phyloP scores from a whole-genome alignment of 768 basidiomycete genomes.

The Macrolepiota dolichaula region DNA sequence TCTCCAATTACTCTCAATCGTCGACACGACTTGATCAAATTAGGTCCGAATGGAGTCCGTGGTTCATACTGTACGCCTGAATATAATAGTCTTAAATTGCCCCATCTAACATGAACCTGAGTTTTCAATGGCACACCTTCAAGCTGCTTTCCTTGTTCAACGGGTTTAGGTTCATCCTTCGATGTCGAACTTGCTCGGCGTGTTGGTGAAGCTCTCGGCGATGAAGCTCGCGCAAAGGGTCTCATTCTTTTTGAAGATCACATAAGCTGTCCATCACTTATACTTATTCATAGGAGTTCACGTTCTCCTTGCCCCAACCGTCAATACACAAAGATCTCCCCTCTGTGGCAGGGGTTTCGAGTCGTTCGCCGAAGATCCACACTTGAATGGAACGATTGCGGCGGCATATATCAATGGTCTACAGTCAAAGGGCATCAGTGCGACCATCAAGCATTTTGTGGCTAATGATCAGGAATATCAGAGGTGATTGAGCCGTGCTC shows the following conservation, averaged over 20 bases:
- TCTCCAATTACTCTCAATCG: neutral
- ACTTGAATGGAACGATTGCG: slow-evolving; percentile 51
- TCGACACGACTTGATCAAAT: neutral
- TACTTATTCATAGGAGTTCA: slow-evolving; percentile 29
- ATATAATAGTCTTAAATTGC: slow-evolving; percentile 36
- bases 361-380: slow-evolving; percentile 62
- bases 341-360: slow-evolving; percentile 58
- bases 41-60: slow-evolving; percentile 48
- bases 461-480: slow-evolving; percentile 64
- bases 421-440: slow-evolving; percentile 53
- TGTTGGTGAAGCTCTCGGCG: slow-evolving; percentile 49
- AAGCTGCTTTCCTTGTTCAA: slow-evolving; percentile 56
- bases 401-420: slow-evolving; percentile 62
- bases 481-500: slow-evolving; percentile 23
- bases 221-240: slow-evolving; percentile 51
- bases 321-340: slow-evolving; percentile 62
- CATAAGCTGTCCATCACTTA: neutral
- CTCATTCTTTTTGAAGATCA: neutral
- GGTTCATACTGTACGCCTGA: slow-evolving; percentile 37
- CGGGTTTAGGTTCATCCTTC: slow-evolving; percentile 54
- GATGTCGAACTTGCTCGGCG: slow-evolving; percentile 44
- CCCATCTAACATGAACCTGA: slow-evolving; percentile 24
- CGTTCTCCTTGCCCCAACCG: slow-evolving; percentile 58
- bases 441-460: slow-evolving; percentile 64
- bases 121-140: slow-evolving; percentile 56